phyloP scores from a whole-genome alignment of 106 monocot species.

The Xerophyta viscosa region DNA sequence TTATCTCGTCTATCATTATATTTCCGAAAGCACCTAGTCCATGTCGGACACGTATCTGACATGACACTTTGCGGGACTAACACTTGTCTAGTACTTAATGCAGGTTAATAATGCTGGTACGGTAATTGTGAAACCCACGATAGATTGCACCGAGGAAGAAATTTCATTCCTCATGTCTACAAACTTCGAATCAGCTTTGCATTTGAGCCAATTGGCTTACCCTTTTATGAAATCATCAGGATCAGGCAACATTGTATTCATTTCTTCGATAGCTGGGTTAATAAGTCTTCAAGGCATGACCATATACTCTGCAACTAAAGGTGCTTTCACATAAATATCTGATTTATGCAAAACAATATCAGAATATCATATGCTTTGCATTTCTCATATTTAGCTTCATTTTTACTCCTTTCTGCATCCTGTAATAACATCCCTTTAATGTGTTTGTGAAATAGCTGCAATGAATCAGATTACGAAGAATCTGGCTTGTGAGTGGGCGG shows the following conservation, averaged over 20 bases:
- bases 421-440: too few species aligned
- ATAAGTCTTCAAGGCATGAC: neutral
- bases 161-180: slow-evolving; percentile 9
- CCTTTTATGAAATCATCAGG: slow-evolving; percentile 23
- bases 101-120: slow-evolving; percentile 24
- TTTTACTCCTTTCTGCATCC: too few species aligned
- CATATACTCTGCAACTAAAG: slow-evolving; percentile 17
- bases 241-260: slow-evolving; percentile 14
- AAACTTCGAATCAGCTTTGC: slow-evolving; percentile 33
- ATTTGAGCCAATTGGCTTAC: slow-evolving; percentile 29
- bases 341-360: neutral
- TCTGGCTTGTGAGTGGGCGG: slow-evolving; percentile 66
- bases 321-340: too few species aligned
- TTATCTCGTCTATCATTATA: too few species aligned
- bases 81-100: too few species aligned
- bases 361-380: too few species aligned
- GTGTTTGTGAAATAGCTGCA: slow-evolving; percentile 32
- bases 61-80: too few species aligned
- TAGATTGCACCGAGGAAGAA: slow-evolving; percentile 9
- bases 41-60: too few species aligned
- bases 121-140: neutral
- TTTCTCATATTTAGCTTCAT: too few species aligned
- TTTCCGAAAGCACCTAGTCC: too few species aligned
- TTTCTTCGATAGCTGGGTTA: slow-evolving; percentile 14
- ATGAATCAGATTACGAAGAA: slow-evolving; percentile 50